Conservation (phyloP, 2,329 filamentous ascomycete genomes). For the Bimuria novae-zelandiae region DNA sequence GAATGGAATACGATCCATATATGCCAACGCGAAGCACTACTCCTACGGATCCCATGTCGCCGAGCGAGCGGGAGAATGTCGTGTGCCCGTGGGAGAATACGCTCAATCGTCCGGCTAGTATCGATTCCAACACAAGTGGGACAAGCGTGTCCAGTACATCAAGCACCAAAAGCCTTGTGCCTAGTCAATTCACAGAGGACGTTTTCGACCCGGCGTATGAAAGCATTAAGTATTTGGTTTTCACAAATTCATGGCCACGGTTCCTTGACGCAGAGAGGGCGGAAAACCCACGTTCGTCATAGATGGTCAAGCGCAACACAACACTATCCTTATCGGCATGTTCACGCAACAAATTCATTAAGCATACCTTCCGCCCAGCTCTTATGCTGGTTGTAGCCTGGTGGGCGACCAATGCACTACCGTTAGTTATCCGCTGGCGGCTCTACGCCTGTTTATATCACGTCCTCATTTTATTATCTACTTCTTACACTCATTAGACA, state of each 20-base stretch:
- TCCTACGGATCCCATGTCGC: slow-evolving; percentile 29
- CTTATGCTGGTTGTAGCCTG: slow-evolving; percentile 12
- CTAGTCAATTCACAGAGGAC: slow-evolving; percentile 41
- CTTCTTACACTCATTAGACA: slow-evolving; percentile 16
- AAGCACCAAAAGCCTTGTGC: slow-evolving; percentile 35
- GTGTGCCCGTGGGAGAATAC: slow-evolving; percentile 46
- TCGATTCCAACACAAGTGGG: slow-evolving; percentile 31
- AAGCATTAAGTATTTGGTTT: slow-evolving; percentile 46
- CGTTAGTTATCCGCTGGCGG: background rate
- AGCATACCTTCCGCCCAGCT: slow-evolving; percentile 5
- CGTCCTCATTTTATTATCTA: slow-evolving; percentile 4
- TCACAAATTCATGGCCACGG: slow-evolving; percentile 46
- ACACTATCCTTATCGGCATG: slow-evolving; percentile 5
- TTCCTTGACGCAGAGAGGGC: slow-evolving; percentile 41
- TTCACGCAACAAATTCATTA: slow-evolving; percentile 2
- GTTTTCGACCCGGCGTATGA: slow-evolving; percentile 44
- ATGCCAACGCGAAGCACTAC: slow-evolving; percentile 29
- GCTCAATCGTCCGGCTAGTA: slow-evolving; percentile 37
- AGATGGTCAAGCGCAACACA: background rate
- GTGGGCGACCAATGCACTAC: slow-evolving; percentile 17
- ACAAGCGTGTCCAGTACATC: slow-evolving; percentile 29
- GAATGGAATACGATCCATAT: slow-evolving; percentile 44
- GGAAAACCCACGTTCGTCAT: slow-evolving; percentile 23
- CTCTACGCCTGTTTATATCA: slow-evolving; percentile 12
- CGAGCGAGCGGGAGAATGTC: slow-evolving; percentile 37